phyloP scores from a whole-genome alignment of 345 rosid genomes.

The Gossypium stocksii region DNA sequence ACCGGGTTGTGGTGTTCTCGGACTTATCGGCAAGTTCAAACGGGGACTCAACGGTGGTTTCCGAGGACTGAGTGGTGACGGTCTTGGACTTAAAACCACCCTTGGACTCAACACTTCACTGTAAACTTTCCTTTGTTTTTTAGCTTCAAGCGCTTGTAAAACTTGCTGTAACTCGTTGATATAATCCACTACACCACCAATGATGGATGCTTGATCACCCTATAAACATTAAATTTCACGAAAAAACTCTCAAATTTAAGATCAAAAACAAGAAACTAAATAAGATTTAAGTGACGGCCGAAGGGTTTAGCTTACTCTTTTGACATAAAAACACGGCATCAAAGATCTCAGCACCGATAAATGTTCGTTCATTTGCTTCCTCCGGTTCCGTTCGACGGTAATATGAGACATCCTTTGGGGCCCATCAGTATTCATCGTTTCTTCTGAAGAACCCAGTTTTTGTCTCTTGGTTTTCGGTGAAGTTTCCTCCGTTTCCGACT shows the following conservation, averaged over 20 bases:
- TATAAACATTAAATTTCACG: not conserved
- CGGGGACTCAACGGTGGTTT: slow-evolving; percentile 48
- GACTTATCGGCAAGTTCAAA: slow-evolving; percentile 68
- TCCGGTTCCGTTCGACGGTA: slow-evolving; percentile 90
- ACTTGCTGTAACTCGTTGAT: slow-evolving; percentile 90
- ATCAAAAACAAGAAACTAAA: not conserved
- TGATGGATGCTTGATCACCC: slow-evolving; percentile 99
- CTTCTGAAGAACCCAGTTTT: slow-evolving; percentile 28
- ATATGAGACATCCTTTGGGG: slow-evolving; percentile 74
- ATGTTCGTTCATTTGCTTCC: slow-evolving; percentile 98
- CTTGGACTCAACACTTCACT: slow-evolving; percentile 88
- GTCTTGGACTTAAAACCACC: slow-evolving; percentile 56
- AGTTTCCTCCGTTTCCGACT: slow-evolving; percentile 44
- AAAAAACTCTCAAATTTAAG: no score
- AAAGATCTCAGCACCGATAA: slow-evolving; percentile 75
- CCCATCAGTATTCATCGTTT: slow-evolving; percentile 45
- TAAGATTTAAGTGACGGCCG: not conserved
- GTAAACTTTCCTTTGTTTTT: slow-evolving; percentile 85
- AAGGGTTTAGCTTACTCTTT: slow-evolving; percentile 57
- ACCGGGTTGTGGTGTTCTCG: slow-evolving; percentile 68
- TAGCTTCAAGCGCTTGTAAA: slow-evolving; percentile 81
- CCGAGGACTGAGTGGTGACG: slow-evolving; percentile 70
- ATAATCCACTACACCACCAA: slow-evolving; percentile 96
- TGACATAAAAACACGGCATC: slow-evolving; percentile 98
- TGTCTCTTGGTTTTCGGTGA: slow-evolving; percentile 44